Evolutionary conservation across 2,329 filamentous ascomycete genomes (phyloP).

Genomic region (Stagonosporopsis rhizophila): DNA sequence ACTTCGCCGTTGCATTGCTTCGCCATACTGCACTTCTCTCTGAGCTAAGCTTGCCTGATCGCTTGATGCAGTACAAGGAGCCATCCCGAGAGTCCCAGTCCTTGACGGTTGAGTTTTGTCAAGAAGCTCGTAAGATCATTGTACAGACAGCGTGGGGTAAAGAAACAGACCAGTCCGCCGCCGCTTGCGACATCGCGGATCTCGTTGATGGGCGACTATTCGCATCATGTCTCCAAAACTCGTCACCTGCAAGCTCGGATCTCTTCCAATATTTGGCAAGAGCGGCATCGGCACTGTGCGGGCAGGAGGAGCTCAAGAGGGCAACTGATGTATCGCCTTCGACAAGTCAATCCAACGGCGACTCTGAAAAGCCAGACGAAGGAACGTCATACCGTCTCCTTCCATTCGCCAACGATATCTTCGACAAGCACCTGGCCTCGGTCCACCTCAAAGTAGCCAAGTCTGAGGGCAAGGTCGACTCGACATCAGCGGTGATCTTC

Average conservation of each 20-base stretch:
- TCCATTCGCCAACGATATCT: conserved; percentile 57
- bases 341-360: neutral
- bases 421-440: conserved; percentile 57
- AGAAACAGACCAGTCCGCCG: conserved; percentile 27
- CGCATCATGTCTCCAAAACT: conserved; percentile 34
- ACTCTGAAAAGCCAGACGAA: conserved; percentile 15
- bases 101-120: conserved; percentile 50
- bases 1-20: conserved; percentile 51
- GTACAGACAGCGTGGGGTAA: conserved; percentile 47
- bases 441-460: conserved; percentile 50
- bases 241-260: conserved; percentile 26
- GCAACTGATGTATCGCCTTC: conserved; percentile 10
- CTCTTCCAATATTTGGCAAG: conserved; percentile 27
- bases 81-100: conserved; percentile 42
- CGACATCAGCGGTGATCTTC: conserved; percentile 53
- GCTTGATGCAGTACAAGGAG: conserved; percentile 42
- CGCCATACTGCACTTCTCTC: conserved; percentile 53
- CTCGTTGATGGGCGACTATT: conserved; percentile 61
- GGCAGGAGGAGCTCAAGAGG: conserved; percentile 22
- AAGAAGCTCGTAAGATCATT: conserved; percentile 48
- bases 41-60: conserved; percentile 51
- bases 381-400: conserved; percentile 46
- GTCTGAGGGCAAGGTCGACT: conserved; percentile 31
- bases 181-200: conserved; percentile 59
- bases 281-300: conserved; percentile 31